Conservation (phyloP, 495 filamentous ascomycete genomes). For the Neurospora tetraspora region DNA sequence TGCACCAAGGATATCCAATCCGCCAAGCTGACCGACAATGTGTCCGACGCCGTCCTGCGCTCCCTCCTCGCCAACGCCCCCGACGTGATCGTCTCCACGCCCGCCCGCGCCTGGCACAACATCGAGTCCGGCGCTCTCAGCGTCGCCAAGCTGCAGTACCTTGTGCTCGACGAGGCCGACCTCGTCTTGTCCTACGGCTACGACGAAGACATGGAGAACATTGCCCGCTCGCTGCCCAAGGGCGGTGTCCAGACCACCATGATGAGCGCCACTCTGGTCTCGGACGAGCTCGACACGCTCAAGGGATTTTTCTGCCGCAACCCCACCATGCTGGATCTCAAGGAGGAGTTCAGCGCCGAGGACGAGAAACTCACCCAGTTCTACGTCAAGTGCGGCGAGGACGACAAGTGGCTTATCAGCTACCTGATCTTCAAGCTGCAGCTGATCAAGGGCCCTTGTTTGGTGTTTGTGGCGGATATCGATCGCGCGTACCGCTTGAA, state of each 20-base stretch:
- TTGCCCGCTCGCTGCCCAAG: conserved; percentile 66
- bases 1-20: conserved; percentile 74
- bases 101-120: conserved; percentile 61
- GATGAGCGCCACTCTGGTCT: conserved; percentile 88
- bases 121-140: conserved; percentile 59
- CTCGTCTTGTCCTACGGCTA: conserved; percentile 92
- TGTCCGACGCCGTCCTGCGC: conserved; percentile 76
- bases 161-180: conserved; percentile 95
- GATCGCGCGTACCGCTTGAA: conserved; percentile 92
- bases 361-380: conserved; percentile 73
- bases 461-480: conserved; percentile 89
- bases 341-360: conserved; percentile 56
- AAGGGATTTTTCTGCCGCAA: conserved; percentile 80
- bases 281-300: conserved; percentile 72
- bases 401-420: conserved; percentile 89
- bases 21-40: conserved; percentile 79
- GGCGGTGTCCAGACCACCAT: conserved; percentile 75
- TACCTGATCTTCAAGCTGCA: conserved; percentile 94
- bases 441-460: conserved; percentile 85
- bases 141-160: conserved; percentile 56
- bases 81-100: conserved; percentile 84
- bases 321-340: conserved; percentile 65
- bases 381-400: conserved; percentile 81
- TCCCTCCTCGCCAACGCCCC: conserved; percentile 79
- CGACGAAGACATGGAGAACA: conserved; percentile 71